phyloP scores from a whole-genome alignment of 805 yeast genomes.

The Spencermartinsiella europaea region DNA sequence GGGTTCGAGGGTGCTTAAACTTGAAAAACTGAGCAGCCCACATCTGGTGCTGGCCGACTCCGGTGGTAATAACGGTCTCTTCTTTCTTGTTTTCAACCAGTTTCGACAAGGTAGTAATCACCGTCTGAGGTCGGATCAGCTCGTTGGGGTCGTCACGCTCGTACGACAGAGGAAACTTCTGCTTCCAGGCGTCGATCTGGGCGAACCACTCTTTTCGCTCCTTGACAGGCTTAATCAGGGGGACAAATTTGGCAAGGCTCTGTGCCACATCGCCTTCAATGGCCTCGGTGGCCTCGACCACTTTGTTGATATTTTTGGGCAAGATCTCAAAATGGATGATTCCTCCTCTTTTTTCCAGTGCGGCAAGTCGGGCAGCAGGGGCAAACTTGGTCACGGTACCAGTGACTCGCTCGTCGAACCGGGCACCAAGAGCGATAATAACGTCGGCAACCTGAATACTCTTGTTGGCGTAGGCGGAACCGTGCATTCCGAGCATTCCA shows the following conservation, averaged over 20 bases:
- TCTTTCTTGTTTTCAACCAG: constrained; percentile 59
- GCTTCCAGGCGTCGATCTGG: constrained; percentile 74
- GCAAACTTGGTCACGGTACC: constrained; percentile 82
- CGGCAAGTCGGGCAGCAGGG: constrained; percentile 88
- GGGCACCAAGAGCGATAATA: constrained; percentile 90
- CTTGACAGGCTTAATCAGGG: constrained; percentile 55
- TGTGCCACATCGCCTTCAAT: constrained; percentile 91
- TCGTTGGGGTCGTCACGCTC: constrained; percentile 52
- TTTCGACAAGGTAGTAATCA: constrained; percentile 69
- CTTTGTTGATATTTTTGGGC: constrained; percentile 96
- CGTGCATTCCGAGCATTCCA: constrained; percentile 99
- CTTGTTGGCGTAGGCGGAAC: constrained; percentile 88
- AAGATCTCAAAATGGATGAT: constrained; percentile 93
- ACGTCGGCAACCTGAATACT: constrained; percentile 93
- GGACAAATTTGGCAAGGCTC: constrained; percentile 68
- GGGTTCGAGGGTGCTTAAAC: constrained; percentile 87
- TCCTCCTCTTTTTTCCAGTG: constrained; percentile 86
- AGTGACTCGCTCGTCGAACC: constrained; percentile 98
- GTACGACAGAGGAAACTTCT: constrained; percentile 79
- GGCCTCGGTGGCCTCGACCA: constrained; percentile 89
- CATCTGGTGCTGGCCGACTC: constrained; percentile 99
- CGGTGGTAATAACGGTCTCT: constrained; percentile 88
- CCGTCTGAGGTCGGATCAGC: constrained; percentile 86
- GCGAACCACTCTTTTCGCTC: constrained; percentile 76
- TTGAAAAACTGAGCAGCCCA: constrained; percentile 99